These are phyloP conservation scores for Leccinum variicolor DNA, from an alignment of 768 basidiomycete species.

Conservation along the genomic window DNA sequence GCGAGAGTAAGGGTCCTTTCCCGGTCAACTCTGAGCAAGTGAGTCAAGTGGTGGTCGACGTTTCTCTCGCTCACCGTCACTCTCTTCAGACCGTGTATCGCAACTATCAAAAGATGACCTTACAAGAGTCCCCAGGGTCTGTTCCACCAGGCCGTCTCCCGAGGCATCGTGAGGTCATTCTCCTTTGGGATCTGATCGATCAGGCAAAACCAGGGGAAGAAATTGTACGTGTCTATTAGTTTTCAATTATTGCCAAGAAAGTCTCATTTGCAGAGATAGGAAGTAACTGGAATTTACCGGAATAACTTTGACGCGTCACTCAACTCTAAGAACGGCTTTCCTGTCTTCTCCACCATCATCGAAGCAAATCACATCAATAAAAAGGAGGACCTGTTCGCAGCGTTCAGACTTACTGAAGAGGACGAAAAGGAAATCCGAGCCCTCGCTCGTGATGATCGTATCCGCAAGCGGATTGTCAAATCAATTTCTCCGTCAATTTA, in stretches of 20 bases:
- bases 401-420: slow-evolving; percentile 94
- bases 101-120: slow-evolving; percentile 98
- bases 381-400: slow-evolving; percentile 99
- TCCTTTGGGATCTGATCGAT: slow-evolving; percentile 98
- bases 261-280: slow-evolving; percentile 45
- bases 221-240: slow-evolving; percentile 56
- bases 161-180: slow-evolving; percentile 92
- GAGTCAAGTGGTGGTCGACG: slow-evolving; percentile 12
- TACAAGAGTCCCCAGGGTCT: slow-evolving; percentile 96
- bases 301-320: slow-evolving; percentile 99
- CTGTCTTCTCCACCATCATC: slow-evolving; percentile 96
- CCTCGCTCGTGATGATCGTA: slow-evolving; percentile 87
- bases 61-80: background rate
- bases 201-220: slow-evolving; percentile 98
- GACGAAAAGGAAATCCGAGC: slow-evolving; percentile 90
- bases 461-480: slow-evolving; percentile 96
- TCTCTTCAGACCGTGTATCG: slow-evolving; percentile 85
- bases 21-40: slow-evolving; percentile 96
- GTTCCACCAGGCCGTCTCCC: slow-evolving; percentile 97
- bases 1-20: slow-evolving; percentile 94
- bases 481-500: slow-evolving; percentile 99
- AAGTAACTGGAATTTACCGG: slow-evolving; percentile 96
- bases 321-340: slow-evolving; percentile 98
- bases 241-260: background rate
- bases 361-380: slow-evolving; percentile 99